Evolutionary conservation across 2,329 filamentous ascomycete species (phyloP), one percentile per base, ranked within the genome.

Genomic region (Colletotrichum sp.): DNA sequence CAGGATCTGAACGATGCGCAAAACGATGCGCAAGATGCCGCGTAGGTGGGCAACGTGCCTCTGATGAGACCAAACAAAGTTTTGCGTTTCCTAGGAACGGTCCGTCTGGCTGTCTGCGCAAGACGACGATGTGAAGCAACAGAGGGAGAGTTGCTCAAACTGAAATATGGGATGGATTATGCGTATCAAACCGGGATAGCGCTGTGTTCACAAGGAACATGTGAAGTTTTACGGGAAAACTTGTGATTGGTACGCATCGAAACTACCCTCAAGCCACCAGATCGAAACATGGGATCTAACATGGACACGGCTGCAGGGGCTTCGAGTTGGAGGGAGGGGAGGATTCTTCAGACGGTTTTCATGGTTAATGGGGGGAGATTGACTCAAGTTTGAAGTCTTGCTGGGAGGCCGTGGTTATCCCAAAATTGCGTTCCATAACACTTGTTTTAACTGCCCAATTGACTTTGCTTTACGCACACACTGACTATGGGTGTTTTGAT

Each of bases 191-290:
- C 34, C n/a, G 24, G 57, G 55, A 24, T 16, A 52, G 0, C 24
- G 57, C 26, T 8, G 24, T n/a, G 55, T 52, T 44, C 26, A n/a
- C 32, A 12, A 21, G 32, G 21, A 52, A 21, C 34, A 44, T 28
- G 18, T 10, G 55, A 70, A 36, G 36, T 26, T 15, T 26, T 62
- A n/a, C 57, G 57, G 68, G 26, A 63, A 62, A 49, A 24, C n/a
- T 28, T 26, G 6, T 70, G 68, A 70, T 70, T 70, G 68, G 68
- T 26, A 70, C 68, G 68, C 68, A 32, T 70, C 26, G 57, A 70
- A n/a, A 70, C 55, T 59, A 39, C 36, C 28, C 52, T 26, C 52
- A 69, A 69, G 66, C 66, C 66, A 69, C 66, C 65, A 68, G 63
- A 52, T 49, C 52, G 66, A 69, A 24, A 30, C 52, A 59, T 21